phyloP scores from a whole-genome alignment of 306 rosid genomes.

The Alnus rubra region DNA sequence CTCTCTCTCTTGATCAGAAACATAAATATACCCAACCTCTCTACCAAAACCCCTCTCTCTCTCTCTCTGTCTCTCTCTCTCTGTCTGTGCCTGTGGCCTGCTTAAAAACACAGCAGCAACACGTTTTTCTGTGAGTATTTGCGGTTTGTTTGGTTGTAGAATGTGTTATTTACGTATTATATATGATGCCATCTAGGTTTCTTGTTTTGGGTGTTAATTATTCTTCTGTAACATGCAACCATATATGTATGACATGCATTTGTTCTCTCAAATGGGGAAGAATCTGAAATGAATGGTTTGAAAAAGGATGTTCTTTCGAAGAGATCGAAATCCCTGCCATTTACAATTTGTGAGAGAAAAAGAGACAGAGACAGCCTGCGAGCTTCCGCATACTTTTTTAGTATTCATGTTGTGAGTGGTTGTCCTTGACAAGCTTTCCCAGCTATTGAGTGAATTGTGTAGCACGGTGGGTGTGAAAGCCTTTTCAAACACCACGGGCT shows the following conservation, averaged over 20 bases:
- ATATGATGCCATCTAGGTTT: not conserved
- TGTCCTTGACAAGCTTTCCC: slow-evolving; percentile 14
- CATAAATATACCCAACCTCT: slow-evolving; percentile 24
- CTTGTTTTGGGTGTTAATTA: too few relatives aligned
- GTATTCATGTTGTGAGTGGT: slow-evolving; percentile 7
- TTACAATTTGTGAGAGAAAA: not conserved
- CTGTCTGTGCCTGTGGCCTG: slow-evolving; percentile 10
- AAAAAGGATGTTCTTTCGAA: not conserved
- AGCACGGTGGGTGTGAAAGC: slow-evolving; percentile 40
- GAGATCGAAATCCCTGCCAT: not conserved
- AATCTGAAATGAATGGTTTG: too few relatives aligned
- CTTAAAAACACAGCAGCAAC: slow-evolving; percentile 36
- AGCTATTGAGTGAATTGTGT: slow-evolving; percentile 34
- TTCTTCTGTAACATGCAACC: too few relatives aligned
- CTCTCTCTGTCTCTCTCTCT: slow-evolving; percentile 10
- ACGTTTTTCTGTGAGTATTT: slow-evolving; percentile 50
- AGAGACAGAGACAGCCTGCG: not conserved
- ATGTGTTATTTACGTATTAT: not conserved
- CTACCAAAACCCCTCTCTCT: not conserved
- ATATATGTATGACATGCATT: too few relatives aligned
- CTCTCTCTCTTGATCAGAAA: slow-evolving; percentile 26
- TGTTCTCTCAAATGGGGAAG: too few relatives aligned
- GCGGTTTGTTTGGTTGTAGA: not conserved
- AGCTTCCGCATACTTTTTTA: not conserved
- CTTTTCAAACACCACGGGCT: slow-evolving; percentile 24